Evolutionary conservation across 305 asterid species (phyloP), one percentile per base, ranked within the genome.

Genomic region (Fraxinus baroniana): DNA sequence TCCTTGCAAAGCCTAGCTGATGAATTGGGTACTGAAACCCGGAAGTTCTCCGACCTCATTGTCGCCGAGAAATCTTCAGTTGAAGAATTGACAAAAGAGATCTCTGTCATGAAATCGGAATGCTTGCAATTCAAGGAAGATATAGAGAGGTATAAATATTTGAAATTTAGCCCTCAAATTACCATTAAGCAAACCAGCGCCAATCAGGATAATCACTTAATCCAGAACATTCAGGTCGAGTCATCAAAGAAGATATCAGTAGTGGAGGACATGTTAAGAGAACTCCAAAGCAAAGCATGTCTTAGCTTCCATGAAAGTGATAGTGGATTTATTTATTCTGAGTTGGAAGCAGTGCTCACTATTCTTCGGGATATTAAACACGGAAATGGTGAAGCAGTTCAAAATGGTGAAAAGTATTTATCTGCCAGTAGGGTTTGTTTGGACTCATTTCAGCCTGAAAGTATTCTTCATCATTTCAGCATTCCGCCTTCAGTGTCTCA

Each of bases 401-500:
- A 72, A 32, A 84, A 82, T 78, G 84, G 78, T 28, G 87, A 89
- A n/a, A 87, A 84, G 74, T 82, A 86, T 77, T 85, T 84, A 57
- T 86, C 94, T 33, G 95, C 85, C 75, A 90, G 81, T 74, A 97
- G 90, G 84, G 82, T 92, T 80, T 95, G 94, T 77, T 84, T 91
- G 83, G 98, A 96, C 87, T 91, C 92, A 85, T 93, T 94, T 87
- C 91, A 87, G 46, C 98, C 98, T 2, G 97, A 89, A 84, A 90
- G 88, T 80, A 86, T 91, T 85, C 93, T 92, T 88, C 93, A 84
- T 78, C 91, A 91, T 88, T 89, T 94, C 81, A 86, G 88, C 83
- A 76, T 87, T 81, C 87, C 88, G 72, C 88, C 95, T 2, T 88
- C 89, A 2, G 88, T 87, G 66, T 87, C 98, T 46, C 95, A 87